Evolutionary conservation across 2,329 filamentous ascomycete genomes (phyloP).

Genomic region (Teratosphaeria viscida): DNA sequence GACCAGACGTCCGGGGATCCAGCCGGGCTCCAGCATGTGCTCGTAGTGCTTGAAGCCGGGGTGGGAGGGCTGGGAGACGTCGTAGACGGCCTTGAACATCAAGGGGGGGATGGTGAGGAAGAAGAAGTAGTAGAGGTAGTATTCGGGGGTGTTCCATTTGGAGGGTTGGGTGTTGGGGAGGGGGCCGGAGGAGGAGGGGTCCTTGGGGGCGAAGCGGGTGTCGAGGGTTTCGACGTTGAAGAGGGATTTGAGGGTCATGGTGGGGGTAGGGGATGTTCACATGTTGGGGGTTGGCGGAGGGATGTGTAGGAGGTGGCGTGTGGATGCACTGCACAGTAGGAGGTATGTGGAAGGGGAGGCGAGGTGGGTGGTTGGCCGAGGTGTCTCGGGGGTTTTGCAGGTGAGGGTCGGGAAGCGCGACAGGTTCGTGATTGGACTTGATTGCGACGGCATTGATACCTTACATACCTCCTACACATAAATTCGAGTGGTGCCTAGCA

Average conservation of each 20-base stretch:
- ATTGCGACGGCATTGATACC: neutral
- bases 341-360: neutral
- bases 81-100: slow-evolving; percentile 85
- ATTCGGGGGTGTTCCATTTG: slow-evolving; percentile 80
- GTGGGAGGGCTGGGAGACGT: slow-evolving; percentile 79
- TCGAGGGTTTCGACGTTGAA: slow-evolving; percentile 60
- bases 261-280: neutral
- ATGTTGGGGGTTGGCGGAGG: neutral
- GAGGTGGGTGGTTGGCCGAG: neutral
- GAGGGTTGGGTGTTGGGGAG: slow-evolving; percentile 44
- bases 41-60: slow-evolving; percentile 70
- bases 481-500: no score
- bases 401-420: neutral
- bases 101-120: slow-evolving; percentile 57
- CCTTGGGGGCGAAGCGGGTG: slow-evolving; percentile 60
- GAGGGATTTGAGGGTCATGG: slow-evolving; percentile 21
- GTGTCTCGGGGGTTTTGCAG: neutral
- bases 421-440: neutral
- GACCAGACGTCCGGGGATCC: slow-evolving; percentile 86
- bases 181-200: slow-evolving; percentile 35
- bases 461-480: no score
- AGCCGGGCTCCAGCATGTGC: slow-evolving; percentile 63
- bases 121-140: slow-evolving; percentile 66
- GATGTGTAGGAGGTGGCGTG: neutral
- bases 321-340: no score